Base-by-base conservation (phyloP, 306 rosid genomes). In the Cucurbita ficifolia region DNA sequence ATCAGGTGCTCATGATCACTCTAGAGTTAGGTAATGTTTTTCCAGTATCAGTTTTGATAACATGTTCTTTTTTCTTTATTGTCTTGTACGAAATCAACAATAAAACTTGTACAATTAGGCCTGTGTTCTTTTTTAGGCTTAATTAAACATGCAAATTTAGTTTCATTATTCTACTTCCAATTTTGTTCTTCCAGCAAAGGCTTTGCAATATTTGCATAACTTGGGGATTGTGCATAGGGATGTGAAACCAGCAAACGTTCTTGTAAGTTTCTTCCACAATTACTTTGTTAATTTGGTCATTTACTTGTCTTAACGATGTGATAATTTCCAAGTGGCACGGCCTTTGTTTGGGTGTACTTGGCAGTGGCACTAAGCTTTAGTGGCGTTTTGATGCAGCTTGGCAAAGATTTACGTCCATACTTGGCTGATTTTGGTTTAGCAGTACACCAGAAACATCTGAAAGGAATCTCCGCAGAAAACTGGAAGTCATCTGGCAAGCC, bases 401-500 rank as follows among this genome's bases (percentile, higher is more conserved):
- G 87, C 86, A 76, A 76, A 79, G 81, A 81, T 76, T 89, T 87
- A 62, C 77, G 59, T 72, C 96, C 98, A 40, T 83, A 81, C 82
- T 88, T 93, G 79, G 83, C 97, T 24, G 98, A 93, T 84, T 93
- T 93, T 88, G 98, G 98, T 85, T 80, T 93, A 84, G 97, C 97
- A 45, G 96, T 81, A 77, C 80, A 88, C 87, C 82, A 78, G 81
- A 82, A 77, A 53, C 76, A 87, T 69, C 88, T 90, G 68, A 88
- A 80, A 80, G 83, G 84, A 82, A 82, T 88, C 19, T 87, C 90
- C 78, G 75, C 82, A 45, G 87, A 83, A 73, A 88, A 87, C 68
- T 93, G 98, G 98, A 88, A 84, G 75, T 90, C 98, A 77, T 77
- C 83, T 68, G 98, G 97, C 55, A 90, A 93, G 82, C 98, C 98